Evolutionary conservation across 78 protist species (phyloP).

Genomic region (Dictyostelium intermedium): DNA sequence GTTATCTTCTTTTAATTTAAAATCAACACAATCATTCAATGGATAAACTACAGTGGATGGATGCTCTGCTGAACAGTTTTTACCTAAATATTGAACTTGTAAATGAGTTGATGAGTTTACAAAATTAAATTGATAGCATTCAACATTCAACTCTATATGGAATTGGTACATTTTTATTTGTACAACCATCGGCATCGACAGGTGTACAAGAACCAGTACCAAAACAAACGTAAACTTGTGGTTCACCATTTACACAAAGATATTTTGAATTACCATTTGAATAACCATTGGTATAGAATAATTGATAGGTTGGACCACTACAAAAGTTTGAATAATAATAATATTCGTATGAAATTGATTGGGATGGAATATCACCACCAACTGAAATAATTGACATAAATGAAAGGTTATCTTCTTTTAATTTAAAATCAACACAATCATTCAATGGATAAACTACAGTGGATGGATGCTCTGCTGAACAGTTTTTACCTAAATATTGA

Average conservation of each 20-base stretch:
- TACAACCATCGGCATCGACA: neutral
- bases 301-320: slow-evolving; percentile 28
- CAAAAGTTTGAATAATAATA: slow-evolving; percentile 38
- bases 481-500: neutral
- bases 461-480: neutral
- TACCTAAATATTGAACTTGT: neutral
- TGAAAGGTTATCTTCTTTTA: neutral
- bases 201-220: neutral
- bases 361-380: neutral
- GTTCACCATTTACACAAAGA: neutral
- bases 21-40: neutral
- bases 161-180: neutral
- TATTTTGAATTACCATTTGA: neutral
- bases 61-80: neutral
- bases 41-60: neutral
- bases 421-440: neutral
- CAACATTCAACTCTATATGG: slow-evolving; percentile 19
- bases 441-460: neutral
- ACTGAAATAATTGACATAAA: neutral
- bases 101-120: neutral
- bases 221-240: slow-evolving; percentile 2
- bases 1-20: neutral
- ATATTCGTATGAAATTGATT: neutral
- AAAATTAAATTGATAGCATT: neutral
- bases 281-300: slow-evolving; percentile 10